phyloP scores from a whole-genome alignment of 164 flowering plant species.

The Buxus sempervirens region DNA sequence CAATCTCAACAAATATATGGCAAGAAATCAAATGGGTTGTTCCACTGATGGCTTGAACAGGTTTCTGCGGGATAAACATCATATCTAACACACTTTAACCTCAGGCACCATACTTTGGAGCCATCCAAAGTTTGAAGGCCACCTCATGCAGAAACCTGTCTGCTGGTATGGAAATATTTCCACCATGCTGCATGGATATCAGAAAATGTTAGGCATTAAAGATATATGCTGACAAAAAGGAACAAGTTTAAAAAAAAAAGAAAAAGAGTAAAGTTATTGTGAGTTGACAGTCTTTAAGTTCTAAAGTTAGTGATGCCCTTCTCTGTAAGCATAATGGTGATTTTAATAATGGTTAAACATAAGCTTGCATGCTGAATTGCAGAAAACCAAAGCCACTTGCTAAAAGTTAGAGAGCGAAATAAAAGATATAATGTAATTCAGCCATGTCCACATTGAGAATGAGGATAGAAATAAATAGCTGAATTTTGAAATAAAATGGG shows the following conservation, averaged over 20 bases:
- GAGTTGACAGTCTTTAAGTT: too few species aligned
- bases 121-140: conserved; percentile 94
- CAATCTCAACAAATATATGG: not conserved
- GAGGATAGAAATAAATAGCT: not conserved
- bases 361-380: not conserved
- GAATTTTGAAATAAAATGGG: not conserved
- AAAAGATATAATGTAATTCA: not conserved
- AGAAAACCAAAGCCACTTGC: not conserved
- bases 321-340: not conserved
- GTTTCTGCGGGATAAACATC: too few species aligned
- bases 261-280: too few species aligned
- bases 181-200: conserved; percentile 54
- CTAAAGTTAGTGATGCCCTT: not conserved
- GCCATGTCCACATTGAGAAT: too few species aligned
- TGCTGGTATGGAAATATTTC: conserved; percentile 72
- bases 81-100: conserved; percentile 2
- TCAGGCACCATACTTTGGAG: conserved; percentile 52
- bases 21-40: too few species aligned
- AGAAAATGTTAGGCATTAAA: not conserved
- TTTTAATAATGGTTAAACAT: not conserved
- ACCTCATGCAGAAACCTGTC: conserved; percentile 86
- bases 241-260: not conserved
- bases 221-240: not conserved
- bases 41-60: not conserved
- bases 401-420: not conserved